Evolutionary conservation across 2,329 filamentous ascomycete species (phyloP), one percentile per base, ranked within the genome.

Genomic region (Exophiala sp.): DNA sequence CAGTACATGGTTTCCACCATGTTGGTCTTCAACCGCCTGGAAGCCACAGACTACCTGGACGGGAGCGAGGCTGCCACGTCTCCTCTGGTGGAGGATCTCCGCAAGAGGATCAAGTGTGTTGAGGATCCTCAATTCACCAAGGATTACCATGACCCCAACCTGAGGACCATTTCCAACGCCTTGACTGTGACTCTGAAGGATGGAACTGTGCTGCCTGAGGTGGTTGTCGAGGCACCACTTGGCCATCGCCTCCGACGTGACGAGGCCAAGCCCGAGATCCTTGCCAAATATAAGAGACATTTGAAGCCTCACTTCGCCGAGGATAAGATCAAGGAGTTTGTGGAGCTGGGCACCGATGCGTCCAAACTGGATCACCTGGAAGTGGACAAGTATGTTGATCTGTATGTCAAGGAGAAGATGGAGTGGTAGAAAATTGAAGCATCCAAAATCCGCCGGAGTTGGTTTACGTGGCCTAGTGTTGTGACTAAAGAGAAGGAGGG

Each of bases 1-100:
- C 93, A 97, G 70, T 98, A 98, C 81, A 98, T 98, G 93, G 87
- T 88, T 66, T 45, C 90, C 58, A 89, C 88, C 64, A 97, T 97
- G 89, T 85, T 98, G 61, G 85, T 86, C 60, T 97, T 91, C 71
- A 88, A 93, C 70, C 89, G 93, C 60, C 85, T 98, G 57, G 86
- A 90, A 63, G 91, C 93, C 43, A 86, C 79, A 59, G 93, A 98
- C 75, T 98, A 98, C 77, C 82, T 83, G 40, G 93, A 98, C 68
- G 88, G 87, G 63, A 81, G 84, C 62, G 91, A 97, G 75, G 91
- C 93, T 43, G 93, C 93, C 57, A 91, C 86, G 50, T 95, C 88
- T 16, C 80, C 82, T 50, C 82, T 96, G 38, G 85, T 98, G 54
- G 93, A 97, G 73, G 86, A 85, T 50, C 85, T 98, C 56, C 85